Conservation (phyloP, 2,329 filamentous ascomycete genomes). For the Metarhizium sp. region DNA sequence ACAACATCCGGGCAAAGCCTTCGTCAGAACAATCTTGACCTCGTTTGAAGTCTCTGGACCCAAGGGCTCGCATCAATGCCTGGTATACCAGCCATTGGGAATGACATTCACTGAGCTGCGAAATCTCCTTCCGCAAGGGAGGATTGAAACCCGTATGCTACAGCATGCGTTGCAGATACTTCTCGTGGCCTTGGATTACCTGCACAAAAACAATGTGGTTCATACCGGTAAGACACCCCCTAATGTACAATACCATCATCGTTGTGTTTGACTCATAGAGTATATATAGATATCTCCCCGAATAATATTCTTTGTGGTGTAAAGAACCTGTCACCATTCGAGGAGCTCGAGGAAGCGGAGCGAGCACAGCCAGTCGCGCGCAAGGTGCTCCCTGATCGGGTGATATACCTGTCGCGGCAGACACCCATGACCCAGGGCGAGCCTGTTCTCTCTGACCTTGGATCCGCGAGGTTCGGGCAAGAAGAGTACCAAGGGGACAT, state of each 20-base stretch:
- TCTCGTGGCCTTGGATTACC: slow-evolving; percentile 33
- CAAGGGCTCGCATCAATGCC: slow-evolving; percentile 24
- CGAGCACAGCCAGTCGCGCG: not conserved
- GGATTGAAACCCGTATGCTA: slow-evolving; percentile 24
- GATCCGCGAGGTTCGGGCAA: not conserved
- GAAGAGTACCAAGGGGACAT: slow-evolving; percentile 6
- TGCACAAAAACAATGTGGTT: slow-evolving; percentile 34
- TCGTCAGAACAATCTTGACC: slow-evolving; percentile 25
- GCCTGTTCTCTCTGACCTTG: not conserved
- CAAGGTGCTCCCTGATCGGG: not conserved
- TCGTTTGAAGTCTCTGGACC: slow-evolving; percentile 26
- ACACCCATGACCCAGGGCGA: not conserved
- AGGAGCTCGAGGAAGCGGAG: not conserved
- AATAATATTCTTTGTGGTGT: slow-evolving; percentile 37
- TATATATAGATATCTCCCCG: slow-evolving; percentile 29
- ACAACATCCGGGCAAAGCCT: slow-evolving; percentile 18
- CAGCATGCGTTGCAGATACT: slow-evolving; percentile 27
- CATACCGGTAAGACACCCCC: slow-evolving; percentile 20
- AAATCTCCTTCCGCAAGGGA: slow-evolving; percentile 26
- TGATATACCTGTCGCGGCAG: not conserved
- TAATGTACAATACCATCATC: too few relatives aligned
- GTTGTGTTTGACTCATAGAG: too few relatives aligned
- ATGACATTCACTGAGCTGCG: slow-evolving; percentile 31
- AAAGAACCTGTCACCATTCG: slow-evolving; percentile 11
- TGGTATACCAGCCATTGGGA: slow-evolving; percentile 32